A percentile compares a stretch with the other conserved stretches of the same genome.
phyloP scores from a whole-genome alignment of 2,329 filamentous ascomycete species.

The Diaporthe australafricana region DNA sequence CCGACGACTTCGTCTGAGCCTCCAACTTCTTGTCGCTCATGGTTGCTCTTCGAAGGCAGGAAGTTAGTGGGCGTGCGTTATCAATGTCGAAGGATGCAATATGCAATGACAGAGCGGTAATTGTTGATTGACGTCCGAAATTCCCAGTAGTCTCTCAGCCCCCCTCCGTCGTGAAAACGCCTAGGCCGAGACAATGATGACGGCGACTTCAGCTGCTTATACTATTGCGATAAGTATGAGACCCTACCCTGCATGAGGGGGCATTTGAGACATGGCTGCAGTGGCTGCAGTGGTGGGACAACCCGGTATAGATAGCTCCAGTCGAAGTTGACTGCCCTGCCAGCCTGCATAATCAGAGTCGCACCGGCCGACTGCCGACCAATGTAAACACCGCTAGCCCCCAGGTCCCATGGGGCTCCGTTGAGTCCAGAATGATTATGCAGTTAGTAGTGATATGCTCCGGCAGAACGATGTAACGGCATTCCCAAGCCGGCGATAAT shows the following conservation, averaged over 20 bases:
- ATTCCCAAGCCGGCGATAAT: no score
- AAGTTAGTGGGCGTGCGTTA: background rate
- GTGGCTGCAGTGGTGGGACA: constrained; percentile 1
- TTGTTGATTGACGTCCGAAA: background rate
- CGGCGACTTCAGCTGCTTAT: background rate
- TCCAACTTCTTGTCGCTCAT: constrained; percentile 25
- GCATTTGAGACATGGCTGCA: constrained; percentile 12
- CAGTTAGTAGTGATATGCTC: background rate
- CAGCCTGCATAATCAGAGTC: constrained; percentile 4
- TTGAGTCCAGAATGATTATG: background rate
- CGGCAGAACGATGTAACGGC: constrained; percentile 12
- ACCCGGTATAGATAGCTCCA: background rate
- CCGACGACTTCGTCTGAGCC: constrained; percentile 5
- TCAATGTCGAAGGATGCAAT: background rate
- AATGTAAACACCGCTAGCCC: background rate
- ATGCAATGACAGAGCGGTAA: no score
- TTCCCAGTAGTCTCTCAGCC: background rate
- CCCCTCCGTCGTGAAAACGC: background rate
- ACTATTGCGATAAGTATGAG: background rate
- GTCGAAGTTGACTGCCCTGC: background rate
- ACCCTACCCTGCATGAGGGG: background rate
- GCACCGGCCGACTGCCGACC: background rate
- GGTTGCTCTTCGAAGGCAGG: rapidly evolving
- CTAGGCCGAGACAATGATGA: constrained; percentile 6
- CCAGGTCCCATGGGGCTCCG: no score